Evolutionary conservation across 1,284 basidiomycete species (phyloP), one percentile per base, ranked within the genome.

Genomic region (Trichosporon sp.): DNA sequence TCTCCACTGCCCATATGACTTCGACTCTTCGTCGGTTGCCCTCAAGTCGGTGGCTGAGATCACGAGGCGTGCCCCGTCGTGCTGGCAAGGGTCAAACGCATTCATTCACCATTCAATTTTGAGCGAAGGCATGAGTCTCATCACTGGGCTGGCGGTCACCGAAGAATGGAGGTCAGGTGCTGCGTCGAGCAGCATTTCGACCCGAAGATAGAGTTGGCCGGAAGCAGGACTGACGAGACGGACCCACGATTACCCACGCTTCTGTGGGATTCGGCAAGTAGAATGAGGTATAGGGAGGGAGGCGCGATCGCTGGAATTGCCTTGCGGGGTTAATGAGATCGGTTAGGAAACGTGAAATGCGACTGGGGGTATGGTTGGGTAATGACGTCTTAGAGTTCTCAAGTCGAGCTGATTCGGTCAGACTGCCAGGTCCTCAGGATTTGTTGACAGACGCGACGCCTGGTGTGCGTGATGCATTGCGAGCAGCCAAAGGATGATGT

Each of bases 371-470:
- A 54, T 26, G 51, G 51, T 54, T 54, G 19, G 26, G 51, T 54
- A 54, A 26, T 54, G 51, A 54, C 51, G 51, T 54, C 51, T 54
- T 54, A 4, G 14, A 16, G 16, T 54, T 54, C 51, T 54, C 51
- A 54, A 54, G 51, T 54, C 19, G 21, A 54, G 51, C 16, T 5
- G 4, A 54, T 10, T 40, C 26, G 26, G 26, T 26, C 26, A 26
- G 26, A 26, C 26, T 26, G 26, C 26, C 26, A 26, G 26, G 26
- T 26, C 26, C 26, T 26, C 38, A 40, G 51, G 51, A 19, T 54
- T 54, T 54, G 51, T 54, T 54, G 51, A 54, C 51, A 54, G 51
- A 21, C 51, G 51, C 51, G 19, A 54, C 11, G 51, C 51, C 51
- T 54, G 26, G 26, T 26, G 26, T 26, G 26, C 26, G 26, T 26